phyloP scores from a whole-genome alignment of 805 yeast species.

The Sungouiozyma ichnusensis region DNA sequence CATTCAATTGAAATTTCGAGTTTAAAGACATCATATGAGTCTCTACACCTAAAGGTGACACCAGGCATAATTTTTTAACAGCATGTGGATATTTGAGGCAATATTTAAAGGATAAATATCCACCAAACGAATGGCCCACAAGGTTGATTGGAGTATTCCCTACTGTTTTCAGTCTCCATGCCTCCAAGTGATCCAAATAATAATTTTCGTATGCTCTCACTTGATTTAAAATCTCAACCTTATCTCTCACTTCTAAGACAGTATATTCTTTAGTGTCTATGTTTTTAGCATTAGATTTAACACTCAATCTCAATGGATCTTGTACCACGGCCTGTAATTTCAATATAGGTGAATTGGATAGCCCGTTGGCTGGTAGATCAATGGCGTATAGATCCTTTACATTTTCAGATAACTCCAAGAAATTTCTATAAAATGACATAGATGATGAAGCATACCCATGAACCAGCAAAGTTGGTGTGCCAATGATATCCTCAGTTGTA shows the following conservation, averaged over 20 bases:
- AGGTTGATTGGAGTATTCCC: conserved; percentile 35
- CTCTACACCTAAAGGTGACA: conserved; percentile 75
- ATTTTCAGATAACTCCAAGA: conserved; percentile 36
- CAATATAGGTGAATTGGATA: conserved; percentile 29
- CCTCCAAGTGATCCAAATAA: conserved; percentile 49
- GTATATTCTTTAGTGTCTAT: background rate
- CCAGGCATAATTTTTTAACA: conserved; percentile 45
- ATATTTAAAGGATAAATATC: conserved; percentile 56
- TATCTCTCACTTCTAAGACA: background rate
- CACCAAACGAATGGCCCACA: conserved; percentile 77
- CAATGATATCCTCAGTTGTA: conserved; percentile 5
- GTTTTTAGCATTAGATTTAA: background rate
- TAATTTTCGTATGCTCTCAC: conserved; percentile 37
- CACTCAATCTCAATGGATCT: background rate
- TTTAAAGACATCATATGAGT: conserved; percentile 49
- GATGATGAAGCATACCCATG: conserved; percentile 94
- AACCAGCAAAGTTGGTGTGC: conserved; percentile 40
- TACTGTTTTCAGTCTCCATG: conserved; percentile 39
- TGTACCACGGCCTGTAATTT: background rate
- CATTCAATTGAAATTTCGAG: conserved; percentile 13
- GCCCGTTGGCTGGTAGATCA: conserved; percentile 63
- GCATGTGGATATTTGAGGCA: conserved; percentile 45
- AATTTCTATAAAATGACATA: conserved; percentile 67
- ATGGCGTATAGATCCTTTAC: conserved; percentile 54
- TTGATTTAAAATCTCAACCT: background rate